A percentile compares a stretch with the other conserved stretches of the same genome.
These are phyloP conservation scores for Lachnellula subtilissima DNA, from an alignment of 2,329 filamentous ascomycete species.

Conservation along the genomic window DNA sequence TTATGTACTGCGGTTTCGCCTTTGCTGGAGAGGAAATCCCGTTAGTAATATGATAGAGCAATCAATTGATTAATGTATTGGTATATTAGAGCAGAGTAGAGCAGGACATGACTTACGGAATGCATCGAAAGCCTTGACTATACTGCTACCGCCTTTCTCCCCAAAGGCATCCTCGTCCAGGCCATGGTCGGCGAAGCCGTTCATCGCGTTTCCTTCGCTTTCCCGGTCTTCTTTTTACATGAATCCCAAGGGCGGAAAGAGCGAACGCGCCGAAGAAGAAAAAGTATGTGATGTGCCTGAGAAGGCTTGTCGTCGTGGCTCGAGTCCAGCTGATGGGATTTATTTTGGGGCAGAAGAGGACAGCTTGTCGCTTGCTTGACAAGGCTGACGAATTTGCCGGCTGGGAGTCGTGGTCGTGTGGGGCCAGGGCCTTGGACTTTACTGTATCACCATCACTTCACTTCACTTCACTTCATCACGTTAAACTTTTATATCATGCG, in stretches of 20 bases:
- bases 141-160: slow-evolving; percentile 51
- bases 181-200: slow-evolving; percentile 67
- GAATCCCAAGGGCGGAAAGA: slow-evolving; percentile 3
- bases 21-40: slow-evolving; percentile 59
- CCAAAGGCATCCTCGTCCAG: slow-evolving; percentile 78
- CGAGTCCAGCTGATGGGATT: neutral
- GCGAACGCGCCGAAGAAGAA: neutral
- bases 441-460: neutral
- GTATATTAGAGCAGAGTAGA: neutral
- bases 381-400: slow-evolving; percentile 17
- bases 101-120: slow-evolving; percentile 65
- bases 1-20: slow-evolving; percentile 89
- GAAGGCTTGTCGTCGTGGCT: slow-evolving; percentile 11
- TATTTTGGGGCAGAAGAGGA: slow-evolving; percentile 15
- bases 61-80: neutral
- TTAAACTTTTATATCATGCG: too few relatives aligned
- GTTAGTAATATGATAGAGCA: neutral
- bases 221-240: slow-evolving; percentile 1
- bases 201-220: slow-evolving; percentile 44
- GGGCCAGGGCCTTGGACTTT: neutral
- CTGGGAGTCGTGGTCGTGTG: neutral
- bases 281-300: slow-evolving; percentile 8
- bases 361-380: slow-evolving; percentile 10
- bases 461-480: neutral
- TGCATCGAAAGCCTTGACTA: slow-evolving; percentile 88